Base-by-base conservation (phyloP, 441 rosid species). In the Euphorbia celastroides region DNA sequence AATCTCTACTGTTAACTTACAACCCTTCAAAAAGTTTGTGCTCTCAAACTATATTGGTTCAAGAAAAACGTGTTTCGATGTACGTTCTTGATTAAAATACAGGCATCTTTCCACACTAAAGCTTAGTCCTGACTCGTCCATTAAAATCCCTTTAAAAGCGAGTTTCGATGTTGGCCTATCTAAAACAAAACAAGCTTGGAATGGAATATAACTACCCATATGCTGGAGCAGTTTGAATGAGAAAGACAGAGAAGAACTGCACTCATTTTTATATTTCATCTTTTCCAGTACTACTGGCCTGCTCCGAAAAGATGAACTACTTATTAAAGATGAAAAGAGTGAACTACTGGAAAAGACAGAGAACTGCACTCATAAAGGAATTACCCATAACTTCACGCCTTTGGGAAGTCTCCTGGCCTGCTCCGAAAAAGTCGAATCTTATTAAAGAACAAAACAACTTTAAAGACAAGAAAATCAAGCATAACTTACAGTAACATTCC, bases 221-320 rank as follows among this genome's bases (percentile, higher is more conserved):
- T 3, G 12, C 44, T 38, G 13, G 12, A 38, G 44, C 12, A 38
- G 44, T 38, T 38, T 11, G 44, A 38, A 38, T 38, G 44, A 38
- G 7, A 38, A 38, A 38, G 7, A 38, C 44, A 38, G 12, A 4
- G 1, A 38, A 3, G 44, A 38, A 7, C 44, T 14, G 2, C 8
- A 38, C 44, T 4, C 44, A 38, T 38, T 38, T 38, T 38, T 38
- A 38, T 38, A 14, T 38, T 38, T 62, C 56, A 62, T 62, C 66
- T n/a, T 46, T 46, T 27, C 25, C 1, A 36, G 28, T 25, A 62
- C 38, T 46, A 44, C 66, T 27, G 0, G 1, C 5, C 66, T 46
- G 56, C n/a, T 16, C 36, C 27, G 11, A 16, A 0, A 36, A 6
- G 23, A 8, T 3, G 5, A 4, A 34, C 38, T 3, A 3, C 38